Evolutionary conservation across 176 grass and related monocot species (phyloP).

Genomic region (Chloris gayana): DNA sequence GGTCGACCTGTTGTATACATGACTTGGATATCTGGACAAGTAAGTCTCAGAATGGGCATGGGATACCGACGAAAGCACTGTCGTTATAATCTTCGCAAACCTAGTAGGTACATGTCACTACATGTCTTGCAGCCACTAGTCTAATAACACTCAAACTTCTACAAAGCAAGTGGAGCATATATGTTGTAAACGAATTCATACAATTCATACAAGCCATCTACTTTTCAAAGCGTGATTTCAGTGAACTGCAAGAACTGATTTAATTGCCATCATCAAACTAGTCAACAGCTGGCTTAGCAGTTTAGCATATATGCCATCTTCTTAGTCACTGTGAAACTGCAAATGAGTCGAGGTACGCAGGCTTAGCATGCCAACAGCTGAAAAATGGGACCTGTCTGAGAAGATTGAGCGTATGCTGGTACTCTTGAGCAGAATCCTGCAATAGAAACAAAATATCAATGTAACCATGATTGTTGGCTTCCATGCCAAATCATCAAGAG

Average conservation of each 20-base stretch:
- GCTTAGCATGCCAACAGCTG: conserved; percentile 54
- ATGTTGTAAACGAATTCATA: neutral
- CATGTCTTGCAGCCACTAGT: neutral
- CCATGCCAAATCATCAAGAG: neutral
- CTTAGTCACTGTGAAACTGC: conserved; percentile 21
- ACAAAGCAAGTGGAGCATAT: neutral
- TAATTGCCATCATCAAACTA: no score
- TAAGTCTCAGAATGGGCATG: no score
- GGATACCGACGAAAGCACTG: no score
- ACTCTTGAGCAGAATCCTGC: conserved; percentile 62
- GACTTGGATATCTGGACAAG: no score
- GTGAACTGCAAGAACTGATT: neutral
- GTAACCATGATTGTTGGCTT: neutral
- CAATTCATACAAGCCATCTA: neutral
- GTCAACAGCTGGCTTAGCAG: no score
- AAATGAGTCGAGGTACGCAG: conserved; percentile 49
- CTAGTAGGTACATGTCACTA: neutral
- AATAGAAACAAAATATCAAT: neutral
- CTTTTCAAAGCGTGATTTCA: neutral
- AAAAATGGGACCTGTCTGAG: conserved; percentile 61
- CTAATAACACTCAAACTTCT: no score
- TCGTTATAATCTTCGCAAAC: no score
- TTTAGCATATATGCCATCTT: no score
- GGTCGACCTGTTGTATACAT: no score
- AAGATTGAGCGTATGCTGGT: conserved; percentile 55